Evolutionary conservation across 768 basidiomycete species (phyloP).

Genomic region (Inosperma sp.): DNA sequence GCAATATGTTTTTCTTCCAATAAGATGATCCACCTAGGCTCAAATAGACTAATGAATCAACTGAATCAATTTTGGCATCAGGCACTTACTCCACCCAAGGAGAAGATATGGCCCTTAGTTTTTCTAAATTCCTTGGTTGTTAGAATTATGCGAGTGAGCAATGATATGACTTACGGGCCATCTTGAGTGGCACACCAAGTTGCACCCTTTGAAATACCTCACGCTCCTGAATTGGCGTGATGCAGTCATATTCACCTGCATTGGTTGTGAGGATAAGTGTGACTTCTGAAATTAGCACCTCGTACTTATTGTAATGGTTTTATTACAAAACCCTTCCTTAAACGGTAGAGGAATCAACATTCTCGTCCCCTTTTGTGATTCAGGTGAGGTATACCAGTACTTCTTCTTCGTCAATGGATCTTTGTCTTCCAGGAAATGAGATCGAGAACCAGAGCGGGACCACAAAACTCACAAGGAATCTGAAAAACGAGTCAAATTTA

Average conservation of each 20-base stretch:
- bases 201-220: slow-evolving; percentile 85
- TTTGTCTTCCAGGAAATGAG: slow-evolving; percentile 39
- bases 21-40: slow-evolving; percentile 55
- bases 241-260: slow-evolving; percentile 62
- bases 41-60: slow-evolving; percentile 5
- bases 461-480: slow-evolving; percentile 49
- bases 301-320: slow-evolving; percentile 66
- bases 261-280: background rate
- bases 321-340: slow-evolving; percentile 49
- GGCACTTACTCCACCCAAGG: slow-evolving; percentile 52
- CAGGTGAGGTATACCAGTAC: slow-evolving; percentile 58
- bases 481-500: slow-evolving; percentile 21
- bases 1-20: slow-evolving; percentile 55
- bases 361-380: slow-evolving; percentile 39
- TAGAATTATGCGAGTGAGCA: background rate
- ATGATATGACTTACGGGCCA: slow-evolving; percentile 49
- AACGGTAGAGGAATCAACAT: slow-evolving; percentile 49
- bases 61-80: background rate
- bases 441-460: background rate
- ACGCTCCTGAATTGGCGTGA: slow-evolving; percentile 56
- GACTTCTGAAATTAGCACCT: slow-evolving; percentile 1
- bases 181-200: slow-evolving; percentile 67
- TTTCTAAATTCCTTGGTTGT: slow-evolving; percentile 43
- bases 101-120: slow-evolving; percentile 72
- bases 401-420: slow-evolving; percentile 54